Evolutionary conservation across 2,329 filamentous ascomycete species (phyloP).

Genomic region (Thermothelomyces thermophilus): DNA sequence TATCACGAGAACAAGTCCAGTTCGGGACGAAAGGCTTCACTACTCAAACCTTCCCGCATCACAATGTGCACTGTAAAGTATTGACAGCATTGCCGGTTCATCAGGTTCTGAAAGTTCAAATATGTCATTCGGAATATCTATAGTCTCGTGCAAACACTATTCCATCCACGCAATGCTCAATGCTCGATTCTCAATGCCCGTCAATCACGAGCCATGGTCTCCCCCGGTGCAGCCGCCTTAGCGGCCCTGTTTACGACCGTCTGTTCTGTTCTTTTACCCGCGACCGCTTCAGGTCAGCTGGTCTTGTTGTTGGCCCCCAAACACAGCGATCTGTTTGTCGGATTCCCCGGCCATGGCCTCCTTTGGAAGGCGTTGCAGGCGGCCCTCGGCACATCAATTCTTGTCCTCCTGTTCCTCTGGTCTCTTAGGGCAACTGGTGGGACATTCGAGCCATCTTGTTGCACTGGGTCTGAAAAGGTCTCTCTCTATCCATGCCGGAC

Average conservation of each 20-base stretch:
- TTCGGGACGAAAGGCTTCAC: too few relatives aligned
- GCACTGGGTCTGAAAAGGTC: conserved; percentile 33
- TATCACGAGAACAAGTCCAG: too few relatives aligned
- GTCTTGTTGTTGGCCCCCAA: not conserved
- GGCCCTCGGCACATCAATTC: not conserved
- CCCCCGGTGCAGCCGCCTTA: not conserved
- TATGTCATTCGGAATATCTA: not conserved
- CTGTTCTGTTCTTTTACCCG: conserved; percentile 9
- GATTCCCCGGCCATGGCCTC: not conserved
- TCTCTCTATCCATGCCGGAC: conserved; percentile 60
- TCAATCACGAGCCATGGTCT: not conserved
- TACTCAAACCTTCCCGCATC: too few relatives aligned
- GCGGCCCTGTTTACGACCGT: conserved; percentile 3
- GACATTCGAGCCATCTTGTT: conserved; percentile 1
- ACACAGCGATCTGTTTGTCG: conserved; percentile 1
- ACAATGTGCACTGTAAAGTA: too few relatives aligned
- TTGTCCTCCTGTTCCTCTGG: conserved; percentile 12
- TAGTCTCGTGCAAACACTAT: not conserved
- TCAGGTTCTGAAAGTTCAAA: not conserved
- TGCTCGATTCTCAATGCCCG: not conserved
- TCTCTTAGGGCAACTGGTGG: conserved; percentile 1
- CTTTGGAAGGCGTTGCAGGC: not conserved
- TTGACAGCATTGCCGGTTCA: too few relatives aligned
- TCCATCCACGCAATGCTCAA: not conserved
- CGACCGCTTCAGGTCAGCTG: conserved; percentile 4